Conservation (phyloP, 129 eudicot species). For the Scalesia atractyloides region DNA sequence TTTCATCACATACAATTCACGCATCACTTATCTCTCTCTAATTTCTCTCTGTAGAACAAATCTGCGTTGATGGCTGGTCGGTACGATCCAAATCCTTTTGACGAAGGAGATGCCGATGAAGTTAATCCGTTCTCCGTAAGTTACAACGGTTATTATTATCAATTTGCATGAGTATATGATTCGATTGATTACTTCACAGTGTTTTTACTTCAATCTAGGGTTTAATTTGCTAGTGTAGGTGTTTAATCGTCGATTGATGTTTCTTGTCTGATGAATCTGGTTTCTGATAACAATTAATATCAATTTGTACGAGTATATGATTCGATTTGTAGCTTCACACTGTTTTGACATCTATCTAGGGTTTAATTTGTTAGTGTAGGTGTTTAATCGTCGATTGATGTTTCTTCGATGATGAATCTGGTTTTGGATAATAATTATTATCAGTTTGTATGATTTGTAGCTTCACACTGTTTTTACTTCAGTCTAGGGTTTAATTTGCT, state of each 20-base stretch:
- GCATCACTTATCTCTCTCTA: slow-evolving; percentile 8
- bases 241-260: not conserved
- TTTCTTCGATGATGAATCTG: too few relatives aligned
- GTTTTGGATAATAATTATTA: too few relatives aligned
- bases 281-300: too few relatives aligned
- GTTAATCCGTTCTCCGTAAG: slow-evolving; percentile 45
- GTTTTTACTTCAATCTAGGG: slow-evolving; percentile 30
- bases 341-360: slow-evolving; percentile 25
- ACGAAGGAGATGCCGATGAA: slow-evolving; percentile 34
- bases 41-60: slow-evolving; percentile 8
- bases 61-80: slow-evolving; percentile 36
- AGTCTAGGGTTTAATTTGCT: slow-evolving; percentile 28
- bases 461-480: slow-evolving; percentile 6
- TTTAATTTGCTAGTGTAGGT: slow-evolving; percentile 14
- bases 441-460: not conserved
- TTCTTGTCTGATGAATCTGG: too few relatives aligned
- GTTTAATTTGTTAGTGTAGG: slow-evolving; percentile 20
- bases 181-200: not conserved
- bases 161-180: slow-evolving; percentile 2
- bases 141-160: not conserved
- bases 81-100: slow-evolving; percentile 43
- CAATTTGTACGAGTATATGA: slow-evolving; percentile 4
- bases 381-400: not conserved
- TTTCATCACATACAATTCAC: not conserved
- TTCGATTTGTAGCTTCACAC: not conserved